These are phyloP conservation scores for Rhynchosporium graminicola DNA, from an alignment of 2,329 filamentous ascomycete genomes.

Conservation along the genomic window DNA sequence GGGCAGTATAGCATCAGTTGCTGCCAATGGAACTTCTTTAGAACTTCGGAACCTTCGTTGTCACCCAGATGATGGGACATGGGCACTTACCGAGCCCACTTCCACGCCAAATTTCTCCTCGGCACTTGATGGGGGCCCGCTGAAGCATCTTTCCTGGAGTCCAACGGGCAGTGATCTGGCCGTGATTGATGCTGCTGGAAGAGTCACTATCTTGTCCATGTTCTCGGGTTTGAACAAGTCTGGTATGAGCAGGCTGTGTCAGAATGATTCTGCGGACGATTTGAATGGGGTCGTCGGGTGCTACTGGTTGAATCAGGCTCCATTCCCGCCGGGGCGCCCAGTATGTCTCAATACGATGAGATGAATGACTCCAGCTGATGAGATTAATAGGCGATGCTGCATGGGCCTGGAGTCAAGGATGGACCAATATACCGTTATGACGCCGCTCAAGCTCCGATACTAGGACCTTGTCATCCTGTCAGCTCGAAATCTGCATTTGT, in stretches of 20 bases:
- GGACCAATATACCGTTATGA: constrained; percentile 67
- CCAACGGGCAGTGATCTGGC: constrained; percentile 75
- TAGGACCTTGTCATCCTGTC: constrained; percentile 73
- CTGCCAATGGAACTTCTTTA: constrained; percentile 67
- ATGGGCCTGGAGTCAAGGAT: constrained; percentile 65
- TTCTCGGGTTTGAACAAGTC: constrained; percentile 74
- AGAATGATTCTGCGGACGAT: constrained; percentile 71
- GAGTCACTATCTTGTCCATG: constrained; percentile 73
- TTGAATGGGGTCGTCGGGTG: constrained; percentile 77
- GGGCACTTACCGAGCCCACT: constrained; percentile 75
- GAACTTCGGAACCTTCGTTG: constrained; percentile 73
- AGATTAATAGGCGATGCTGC: constrained; percentile 46
- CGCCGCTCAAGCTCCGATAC: constrained; percentile 62
- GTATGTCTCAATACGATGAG: constrained; percentile 28
- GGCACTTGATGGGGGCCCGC: constrained; percentile 61
- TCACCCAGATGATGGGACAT: constrained; percentile 67
- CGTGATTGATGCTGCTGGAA: constrained; percentile 76
- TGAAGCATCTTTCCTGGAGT: constrained; percentile 84
- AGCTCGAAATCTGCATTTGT: constrained; percentile 72
- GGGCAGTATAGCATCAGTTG: constrained; percentile 82
- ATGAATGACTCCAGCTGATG: constrained; percentile 5
- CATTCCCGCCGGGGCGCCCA: constrained; percentile 34
- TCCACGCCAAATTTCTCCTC: constrained; percentile 61
- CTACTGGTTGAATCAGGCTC: constrained; percentile 68
- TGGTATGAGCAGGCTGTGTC: constrained; percentile 59